Conservation (phyloP, 306 rosid species). For the Benincasa hispida region DNA sequence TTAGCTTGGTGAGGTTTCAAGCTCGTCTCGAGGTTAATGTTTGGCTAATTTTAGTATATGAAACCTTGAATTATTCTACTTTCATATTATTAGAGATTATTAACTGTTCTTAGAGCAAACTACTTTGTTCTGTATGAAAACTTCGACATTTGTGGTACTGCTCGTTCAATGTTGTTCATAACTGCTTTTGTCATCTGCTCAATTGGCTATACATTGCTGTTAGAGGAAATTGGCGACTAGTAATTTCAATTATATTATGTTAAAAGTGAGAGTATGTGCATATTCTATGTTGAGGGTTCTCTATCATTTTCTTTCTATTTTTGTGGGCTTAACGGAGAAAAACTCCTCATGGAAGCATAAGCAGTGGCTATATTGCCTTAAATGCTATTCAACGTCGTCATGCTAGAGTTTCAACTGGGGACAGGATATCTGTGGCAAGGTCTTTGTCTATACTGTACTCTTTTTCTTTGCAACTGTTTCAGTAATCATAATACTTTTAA, state of each 20-base stretch:
- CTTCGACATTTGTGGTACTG: not conserved
- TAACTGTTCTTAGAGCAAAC: not conserved
- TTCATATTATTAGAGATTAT: not conserved
- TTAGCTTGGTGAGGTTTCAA: not conserved
- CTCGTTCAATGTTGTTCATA: not conserved
- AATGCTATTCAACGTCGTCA: slow-evolving; percentile 80
- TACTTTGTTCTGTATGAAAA: not conserved
- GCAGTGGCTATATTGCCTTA: slow-evolving; percentile 53
- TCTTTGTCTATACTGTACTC: not conserved
- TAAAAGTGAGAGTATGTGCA: not conserved
- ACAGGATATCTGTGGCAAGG: slow-evolving; percentile 40
- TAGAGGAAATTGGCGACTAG: not conserved
- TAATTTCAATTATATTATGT: not conserved
- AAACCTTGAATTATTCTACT: not conserved
- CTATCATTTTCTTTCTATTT: not conserved
- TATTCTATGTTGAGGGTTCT: not conserved
- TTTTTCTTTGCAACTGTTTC: not conserved
- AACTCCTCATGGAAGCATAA: slow-evolving; percentile 58
- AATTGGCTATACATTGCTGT: not conserved
- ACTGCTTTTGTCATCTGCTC: not conserved
- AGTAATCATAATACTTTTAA: slow-evolving; percentile 7
- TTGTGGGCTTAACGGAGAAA: slow-evolving; percentile 45
- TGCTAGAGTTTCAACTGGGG: slow-evolving; percentile 66
- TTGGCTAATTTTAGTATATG: not conserved
- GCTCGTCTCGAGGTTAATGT: not conserved